These are phyloP conservation scores for Penicillium sp. DNA, from an alignment of 2,329 filamentous ascomycete species.

Conservation along the genomic window DNA sequence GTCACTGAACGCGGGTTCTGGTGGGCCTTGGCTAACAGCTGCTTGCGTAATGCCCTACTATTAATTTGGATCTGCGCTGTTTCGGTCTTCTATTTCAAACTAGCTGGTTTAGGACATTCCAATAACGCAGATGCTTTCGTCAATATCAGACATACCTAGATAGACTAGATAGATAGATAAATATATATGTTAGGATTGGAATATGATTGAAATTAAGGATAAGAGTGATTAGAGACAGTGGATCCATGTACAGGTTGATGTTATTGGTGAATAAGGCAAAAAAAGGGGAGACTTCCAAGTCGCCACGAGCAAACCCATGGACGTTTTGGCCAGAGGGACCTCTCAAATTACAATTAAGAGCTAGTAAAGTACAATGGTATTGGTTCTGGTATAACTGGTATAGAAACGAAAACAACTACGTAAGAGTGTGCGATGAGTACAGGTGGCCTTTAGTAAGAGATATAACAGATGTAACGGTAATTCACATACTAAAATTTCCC, in stretches of 20 bases:
- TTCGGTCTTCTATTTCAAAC: slow-evolving; percentile 21
- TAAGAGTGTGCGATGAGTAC: neutral
- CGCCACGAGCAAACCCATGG: slow-evolving; percentile 7
- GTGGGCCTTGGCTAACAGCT: slow-evolving; percentile 31
- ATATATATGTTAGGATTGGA: neutral
- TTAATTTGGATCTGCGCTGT: slow-evolving; percentile 36
- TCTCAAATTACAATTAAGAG: neutral
- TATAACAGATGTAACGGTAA: neutral
- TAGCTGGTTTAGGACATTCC: slow-evolving; percentile 1
- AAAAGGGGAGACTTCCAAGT: slow-evolving; percentile 1
- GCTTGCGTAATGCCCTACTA: slow-evolving; percentile 39
- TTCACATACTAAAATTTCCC: neutral
- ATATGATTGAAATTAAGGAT: neutral
- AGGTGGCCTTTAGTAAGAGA: slow-evolving; percentile 7
- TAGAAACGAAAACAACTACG: neutral
- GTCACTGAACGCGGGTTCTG: slow-evolving; percentile 30
- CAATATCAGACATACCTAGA: neutral
- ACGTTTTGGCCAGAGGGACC: neutral
- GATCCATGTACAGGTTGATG: neutral
- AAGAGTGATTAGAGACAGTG: neutral
- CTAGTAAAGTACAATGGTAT: neutral
- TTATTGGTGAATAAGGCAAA: neutral
- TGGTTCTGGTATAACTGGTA: neutral
- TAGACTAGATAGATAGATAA: neutral
- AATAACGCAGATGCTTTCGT: neutral